These are phyloP conservation scores for Salicornia ramosissima DNA, from an alignment of 148 eudicot species.

Conservation along the genomic window DNA sequence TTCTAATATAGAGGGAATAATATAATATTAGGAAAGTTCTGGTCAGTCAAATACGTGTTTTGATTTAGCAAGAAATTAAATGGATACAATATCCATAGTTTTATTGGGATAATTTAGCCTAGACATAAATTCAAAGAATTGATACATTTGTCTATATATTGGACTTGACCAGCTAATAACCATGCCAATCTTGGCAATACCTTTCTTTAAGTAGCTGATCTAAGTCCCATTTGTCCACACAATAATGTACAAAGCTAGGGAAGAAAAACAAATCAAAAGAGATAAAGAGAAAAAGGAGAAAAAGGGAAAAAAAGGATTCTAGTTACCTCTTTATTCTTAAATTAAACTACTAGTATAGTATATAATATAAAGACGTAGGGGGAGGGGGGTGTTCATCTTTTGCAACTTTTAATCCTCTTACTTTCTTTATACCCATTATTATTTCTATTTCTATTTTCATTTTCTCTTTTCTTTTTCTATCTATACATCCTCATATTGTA, in stretches of 20 bases:
- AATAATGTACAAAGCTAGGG: conserved; percentile 12
- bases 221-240: background rate
- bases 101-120: background rate
- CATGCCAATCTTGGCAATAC: background rate
- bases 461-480: too few species aligned
- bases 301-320: conserved; percentile 30
- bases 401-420: conserved; percentile 29
- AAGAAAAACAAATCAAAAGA: conserved; percentile 21
- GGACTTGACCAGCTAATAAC: conserved; percentile 4
- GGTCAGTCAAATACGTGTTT: background rate
- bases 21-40: too few species aligned
- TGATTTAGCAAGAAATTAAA: background rate
- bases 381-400: conserved; percentile 24
- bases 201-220: background rate
- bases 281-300: conserved; percentile 23
- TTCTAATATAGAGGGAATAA: too few species aligned
- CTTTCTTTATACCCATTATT: background rate
- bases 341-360: conserved; percentile 27
- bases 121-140: background rate
- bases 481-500: background rate
- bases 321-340: conserved; percentile 32
- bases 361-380: conserved; percentile 15
- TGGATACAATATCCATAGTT: background rate
- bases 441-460: background rate
- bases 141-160: background rate